These are phyloP conservation scores for Termitomyces sp. DNA, from an alignment of 768 basidiomycete genomes.

Conservation along the genomic window DNA sequence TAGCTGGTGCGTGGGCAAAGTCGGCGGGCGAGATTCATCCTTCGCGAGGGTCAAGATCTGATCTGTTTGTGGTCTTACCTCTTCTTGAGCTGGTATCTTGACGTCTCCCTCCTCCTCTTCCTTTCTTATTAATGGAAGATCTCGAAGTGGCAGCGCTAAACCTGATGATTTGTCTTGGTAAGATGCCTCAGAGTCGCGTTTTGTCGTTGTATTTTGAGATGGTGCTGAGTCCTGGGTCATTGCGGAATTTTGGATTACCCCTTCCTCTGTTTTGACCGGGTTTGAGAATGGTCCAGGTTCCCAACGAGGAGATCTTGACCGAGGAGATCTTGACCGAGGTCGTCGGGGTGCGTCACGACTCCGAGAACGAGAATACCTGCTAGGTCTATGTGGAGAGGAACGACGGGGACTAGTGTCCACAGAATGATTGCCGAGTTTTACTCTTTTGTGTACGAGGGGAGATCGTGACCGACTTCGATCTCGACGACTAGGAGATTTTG, in stretches of 20 bases:
- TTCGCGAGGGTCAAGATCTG: not conserved
- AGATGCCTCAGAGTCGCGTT: not conserved
- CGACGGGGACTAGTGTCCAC: constrained; percentile 18
- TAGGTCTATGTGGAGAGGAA: constrained; percentile 11
- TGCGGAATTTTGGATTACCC: not conserved
- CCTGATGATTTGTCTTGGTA: not conserved
- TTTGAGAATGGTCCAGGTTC: constrained; percentile 1
- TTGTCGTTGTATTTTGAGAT: not conserved
- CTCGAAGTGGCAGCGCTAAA: not conserved
- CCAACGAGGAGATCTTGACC: constrained; percentile 8
- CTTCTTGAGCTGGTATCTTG: not conserved
- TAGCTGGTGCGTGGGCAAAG: not conserved
- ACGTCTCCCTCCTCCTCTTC: not conserved
- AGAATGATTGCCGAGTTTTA: constrained; percentile 24
- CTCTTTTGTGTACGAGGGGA: constrained; percentile 12
- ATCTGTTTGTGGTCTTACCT: not conserved
- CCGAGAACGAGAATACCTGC: constrained; percentile 8
- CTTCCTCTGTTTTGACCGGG: not conserved
- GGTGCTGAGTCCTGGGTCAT: not conserved
- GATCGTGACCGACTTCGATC: constrained; percentile 21
- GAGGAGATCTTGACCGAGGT: constrained; percentile 8
- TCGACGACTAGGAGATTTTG: constrained; percentile 18
- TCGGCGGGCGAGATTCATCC: not conserved
- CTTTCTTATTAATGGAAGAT: not conserved
- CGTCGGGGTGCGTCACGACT: constrained; percentile 7